Conservation (phyloP, 2,329 filamentous ascomycete species). For the Clarireedia hainanense region DNA sequence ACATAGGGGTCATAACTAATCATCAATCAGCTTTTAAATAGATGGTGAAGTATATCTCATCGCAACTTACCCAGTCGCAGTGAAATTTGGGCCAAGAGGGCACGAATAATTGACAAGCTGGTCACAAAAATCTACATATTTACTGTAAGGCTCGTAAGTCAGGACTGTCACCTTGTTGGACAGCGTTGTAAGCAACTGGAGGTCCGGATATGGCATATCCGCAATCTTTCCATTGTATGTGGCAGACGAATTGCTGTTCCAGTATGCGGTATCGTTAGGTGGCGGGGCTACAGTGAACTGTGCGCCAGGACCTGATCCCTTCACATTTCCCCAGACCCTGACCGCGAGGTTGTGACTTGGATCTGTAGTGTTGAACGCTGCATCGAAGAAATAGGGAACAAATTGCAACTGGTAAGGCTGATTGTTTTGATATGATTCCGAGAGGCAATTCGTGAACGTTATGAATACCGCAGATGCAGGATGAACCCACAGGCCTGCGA, state of each 20-base stretch:
- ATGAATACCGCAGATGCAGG: slow-evolving; percentile 58
- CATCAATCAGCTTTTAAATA: slow-evolving; percentile 1
- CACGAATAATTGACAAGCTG: slow-evolving; percentile 55
- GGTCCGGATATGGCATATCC: slow-evolving; percentile 35
- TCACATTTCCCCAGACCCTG: slow-evolving; percentile 86
- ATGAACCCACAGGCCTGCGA: slow-evolving; percentile 23
- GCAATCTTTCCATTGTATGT: slow-evolving; percentile 66
- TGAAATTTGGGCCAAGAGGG: slow-evolving; percentile 68
- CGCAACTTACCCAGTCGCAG: slow-evolving; percentile 40
- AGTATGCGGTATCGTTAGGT: slow-evolving; percentile 45
- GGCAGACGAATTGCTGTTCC: slow-evolving; percentile 49
- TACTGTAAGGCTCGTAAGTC: slow-evolving; percentile 62
- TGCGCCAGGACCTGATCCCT: slow-evolving; percentile 47
- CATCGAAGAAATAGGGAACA: slow-evolving; percentile 66
- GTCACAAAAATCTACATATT: slow-evolving; percentile 57
- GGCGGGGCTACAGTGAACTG: slow-evolving; percentile 50
- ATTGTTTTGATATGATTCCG: slow-evolving; percentile 48
- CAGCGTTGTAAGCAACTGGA: slow-evolving; percentile 63
- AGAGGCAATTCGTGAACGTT: slow-evolving; percentile 78
- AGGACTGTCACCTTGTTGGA: slow-evolving; percentile 65
- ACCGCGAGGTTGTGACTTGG: slow-evolving; percentile 61
- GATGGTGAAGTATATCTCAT: neutral
- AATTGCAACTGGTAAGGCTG: slow-evolving; percentile 66
- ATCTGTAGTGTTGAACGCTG: slow-evolving; percentile 57
- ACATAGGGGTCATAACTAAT: slow-evolving; percentile 32